These are phyloP conservation scores for Ceriops tagal DNA, from an alignment of 345 rosid genomes.

Conservation along the genomic window DNA sequence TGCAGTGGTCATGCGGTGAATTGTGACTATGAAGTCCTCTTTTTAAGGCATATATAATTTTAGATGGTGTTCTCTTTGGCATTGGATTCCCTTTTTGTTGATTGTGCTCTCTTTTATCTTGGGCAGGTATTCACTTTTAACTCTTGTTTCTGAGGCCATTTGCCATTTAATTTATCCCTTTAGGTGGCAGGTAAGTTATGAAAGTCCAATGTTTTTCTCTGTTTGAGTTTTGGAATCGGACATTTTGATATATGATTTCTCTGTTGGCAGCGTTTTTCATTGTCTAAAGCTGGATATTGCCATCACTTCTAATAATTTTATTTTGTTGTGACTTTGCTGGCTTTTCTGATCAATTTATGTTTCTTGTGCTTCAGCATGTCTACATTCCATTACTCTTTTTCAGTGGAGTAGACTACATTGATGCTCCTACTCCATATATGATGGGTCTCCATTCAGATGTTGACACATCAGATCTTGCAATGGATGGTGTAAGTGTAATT, in stretches of 20 bases:
- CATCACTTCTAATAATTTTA: neutral
- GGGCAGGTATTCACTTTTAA: conserved; percentile 86
- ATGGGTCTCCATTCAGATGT: conserved; percentile 99
- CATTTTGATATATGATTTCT: neutral
- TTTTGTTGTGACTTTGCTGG: neutral
- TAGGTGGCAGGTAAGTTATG: conserved; percentile 80
- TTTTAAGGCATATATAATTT: no score
- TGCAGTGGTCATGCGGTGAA: no score
- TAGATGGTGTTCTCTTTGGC: neutral
- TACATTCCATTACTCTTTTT: conserved; percentile 99
- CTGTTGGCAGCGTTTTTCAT: neutral
- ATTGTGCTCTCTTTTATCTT: conserved; percentile 10
- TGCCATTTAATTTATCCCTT: conserved; percentile 97
- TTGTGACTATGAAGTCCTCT: no score
- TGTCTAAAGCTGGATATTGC: conserved; percentile 11
- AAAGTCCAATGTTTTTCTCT: neutral
- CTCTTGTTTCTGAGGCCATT: conserved; percentile 87
- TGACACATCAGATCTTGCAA: conserved; percentile 74
- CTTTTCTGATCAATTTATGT: conserved; percentile 47
- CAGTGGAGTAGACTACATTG: conserved; percentile 99
- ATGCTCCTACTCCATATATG: conserved; percentile 99
- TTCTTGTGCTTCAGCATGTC: conserved; percentile 92
- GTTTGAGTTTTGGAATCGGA: neutral
- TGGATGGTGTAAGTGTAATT: conserved; percentile 88
- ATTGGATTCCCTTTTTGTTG: neutral